Conservation (phyloP, 768 basidiomycete genomes). For the Agaricus sinodeliciosus region DNA sequence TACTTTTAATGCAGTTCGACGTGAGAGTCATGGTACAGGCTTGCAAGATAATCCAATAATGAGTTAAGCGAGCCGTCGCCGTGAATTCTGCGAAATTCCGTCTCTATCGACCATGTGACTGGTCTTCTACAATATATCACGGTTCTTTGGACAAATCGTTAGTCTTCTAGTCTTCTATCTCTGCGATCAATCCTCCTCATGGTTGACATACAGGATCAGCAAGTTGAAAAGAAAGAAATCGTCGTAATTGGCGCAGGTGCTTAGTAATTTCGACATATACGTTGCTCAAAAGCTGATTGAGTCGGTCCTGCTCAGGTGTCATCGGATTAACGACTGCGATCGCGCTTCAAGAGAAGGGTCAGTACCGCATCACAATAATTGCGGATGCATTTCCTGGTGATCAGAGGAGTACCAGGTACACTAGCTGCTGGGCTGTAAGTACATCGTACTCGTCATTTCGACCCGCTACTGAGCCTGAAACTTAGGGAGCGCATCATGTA, state of each 20-base stretch:
- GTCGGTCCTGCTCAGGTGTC: conserved; percentile 41
- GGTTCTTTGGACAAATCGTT: not conserved
- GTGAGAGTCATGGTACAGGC: too few relatives aligned
- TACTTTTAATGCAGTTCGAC: too few relatives aligned
- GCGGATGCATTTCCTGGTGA: conserved; percentile 69
- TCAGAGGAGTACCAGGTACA: conserved; percentile 58
- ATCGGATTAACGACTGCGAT: conserved; percentile 72
- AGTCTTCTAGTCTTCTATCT: not conserved
- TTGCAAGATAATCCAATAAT: too few relatives aligned
- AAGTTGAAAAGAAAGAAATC: conserved; percentile 17
- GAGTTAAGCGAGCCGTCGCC: too few relatives aligned
- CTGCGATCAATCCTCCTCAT: not conserved
- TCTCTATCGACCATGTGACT: not conserved
- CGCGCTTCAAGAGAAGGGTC: conserved; percentile 53
- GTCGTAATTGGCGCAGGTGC: conserved; percentile 32
- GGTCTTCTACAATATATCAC: not conserved
- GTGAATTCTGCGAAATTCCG: not conserved
- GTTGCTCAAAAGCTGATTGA: not conserved
- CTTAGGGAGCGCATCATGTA: conserved; percentile 77
- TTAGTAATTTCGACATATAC: not conserved
- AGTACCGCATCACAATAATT: conserved; percentile 59
- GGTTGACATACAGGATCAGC: not conserved
- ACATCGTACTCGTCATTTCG: not conserved
- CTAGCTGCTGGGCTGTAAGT: conserved; percentile 78
- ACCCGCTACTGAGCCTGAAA: not conserved